These are phyloP conservation scores for Chalciporus pseudorubinellus DNA, from an alignment of 768 basidiomycete species.

Conservation along the genomic window DNA sequence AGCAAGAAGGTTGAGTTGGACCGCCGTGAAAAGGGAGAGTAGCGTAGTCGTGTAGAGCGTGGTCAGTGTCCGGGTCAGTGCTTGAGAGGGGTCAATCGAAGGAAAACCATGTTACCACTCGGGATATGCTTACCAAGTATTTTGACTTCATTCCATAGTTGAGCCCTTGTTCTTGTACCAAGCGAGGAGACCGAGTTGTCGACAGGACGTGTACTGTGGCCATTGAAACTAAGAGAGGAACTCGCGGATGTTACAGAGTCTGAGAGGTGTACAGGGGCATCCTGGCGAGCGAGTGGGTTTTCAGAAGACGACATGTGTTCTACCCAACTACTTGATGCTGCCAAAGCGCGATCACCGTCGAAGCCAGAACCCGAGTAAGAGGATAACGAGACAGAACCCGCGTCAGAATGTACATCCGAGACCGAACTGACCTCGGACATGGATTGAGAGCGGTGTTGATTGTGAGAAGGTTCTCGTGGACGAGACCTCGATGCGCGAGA, in stretches of 20 bases:
- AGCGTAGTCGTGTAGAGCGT: conserved; percentile 84
- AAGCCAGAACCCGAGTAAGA: conserved; percentile 37
- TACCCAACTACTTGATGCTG: conserved; percentile 44
- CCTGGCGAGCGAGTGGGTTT: background rate
- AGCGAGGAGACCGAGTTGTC: conserved; percentile 9
- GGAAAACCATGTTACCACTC: background rate
- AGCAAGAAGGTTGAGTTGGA: conserved; percentile 85
- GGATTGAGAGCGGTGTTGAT: conserved; percentile 29
- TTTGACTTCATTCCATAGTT: conserved; percentile 93
- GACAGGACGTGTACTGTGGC: background rate
- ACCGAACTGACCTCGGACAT: conserved; percentile 36
- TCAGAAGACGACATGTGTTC: conserved; percentile 35
- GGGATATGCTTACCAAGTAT: conserved; percentile 58
- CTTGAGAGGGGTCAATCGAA: conserved; percentile 38
- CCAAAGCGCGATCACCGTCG: conserved; percentile 38
- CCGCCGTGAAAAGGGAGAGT: conserved; percentile 78
- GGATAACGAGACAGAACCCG: conserved; percentile 40
- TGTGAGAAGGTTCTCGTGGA: conserved; percentile 9
- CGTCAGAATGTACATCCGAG: conserved; percentile 45
- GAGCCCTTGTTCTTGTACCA: conserved; percentile 58
- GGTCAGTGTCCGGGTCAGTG: conserved; percentile 84
- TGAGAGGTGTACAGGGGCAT: conserved; percentile 30
- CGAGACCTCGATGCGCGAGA: conserved; percentile 35
- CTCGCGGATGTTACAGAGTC: conserved; percentile 41
- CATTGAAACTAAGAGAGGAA: conserved; percentile 32